Evolutionary conservation across 768 basidiomycete genomes (phyloP).

Genomic region (Leccinellum albellum): DNA sequence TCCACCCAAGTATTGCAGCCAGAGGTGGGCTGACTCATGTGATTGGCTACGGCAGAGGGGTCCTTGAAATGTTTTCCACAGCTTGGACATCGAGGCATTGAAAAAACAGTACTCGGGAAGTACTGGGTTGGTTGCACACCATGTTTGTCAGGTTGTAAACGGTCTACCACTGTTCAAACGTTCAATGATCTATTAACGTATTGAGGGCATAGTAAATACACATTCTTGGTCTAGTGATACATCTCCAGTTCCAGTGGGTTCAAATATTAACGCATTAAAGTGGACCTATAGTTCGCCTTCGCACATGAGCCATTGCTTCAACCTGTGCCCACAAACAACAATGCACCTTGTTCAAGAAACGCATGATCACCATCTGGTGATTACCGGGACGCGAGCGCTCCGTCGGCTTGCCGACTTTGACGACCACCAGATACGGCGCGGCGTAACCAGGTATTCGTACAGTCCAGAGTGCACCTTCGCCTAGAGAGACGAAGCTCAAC

Average conservation of each 20-base stretch:
- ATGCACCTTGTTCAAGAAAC: constrained; percentile 91
- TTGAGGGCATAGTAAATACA: constrained; percentile 27
- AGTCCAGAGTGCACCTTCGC: constrained; percentile 89
- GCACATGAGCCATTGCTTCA: background rate
- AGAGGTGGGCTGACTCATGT: background rate
- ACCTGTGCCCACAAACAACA: background rate
- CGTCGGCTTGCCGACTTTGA: constrained; percentile 92
- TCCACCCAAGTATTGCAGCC: background rate
- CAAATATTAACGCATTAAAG: constrained; percentile 84
- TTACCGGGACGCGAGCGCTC: constrained; percentile 93
- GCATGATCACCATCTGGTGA: constrained; percentile 94
- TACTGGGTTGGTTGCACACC: too few species aligned
- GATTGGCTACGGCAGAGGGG: background rate
- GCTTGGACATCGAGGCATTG: background rate
- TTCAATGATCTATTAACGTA: constrained; percentile 35
- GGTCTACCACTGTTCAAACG: constrained; percentile 37
- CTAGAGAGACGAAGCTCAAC: constrained; percentile 88
- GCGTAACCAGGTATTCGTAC: constrained; percentile 94
- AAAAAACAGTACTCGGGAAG: too few species aligned
- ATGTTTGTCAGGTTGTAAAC: too few species aligned
- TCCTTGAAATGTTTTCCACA: background rate
- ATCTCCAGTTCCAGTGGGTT: constrained; percentile 96
- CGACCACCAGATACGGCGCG: constrained; percentile 89
- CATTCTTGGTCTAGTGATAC: constrained; percentile 99
- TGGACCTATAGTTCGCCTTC: constrained; percentile 61